Evolutionary conservation across 2,329 filamentous ascomycete genomes (phyloP).

Genomic region (Emergomyces pasteurianus): DNA sequence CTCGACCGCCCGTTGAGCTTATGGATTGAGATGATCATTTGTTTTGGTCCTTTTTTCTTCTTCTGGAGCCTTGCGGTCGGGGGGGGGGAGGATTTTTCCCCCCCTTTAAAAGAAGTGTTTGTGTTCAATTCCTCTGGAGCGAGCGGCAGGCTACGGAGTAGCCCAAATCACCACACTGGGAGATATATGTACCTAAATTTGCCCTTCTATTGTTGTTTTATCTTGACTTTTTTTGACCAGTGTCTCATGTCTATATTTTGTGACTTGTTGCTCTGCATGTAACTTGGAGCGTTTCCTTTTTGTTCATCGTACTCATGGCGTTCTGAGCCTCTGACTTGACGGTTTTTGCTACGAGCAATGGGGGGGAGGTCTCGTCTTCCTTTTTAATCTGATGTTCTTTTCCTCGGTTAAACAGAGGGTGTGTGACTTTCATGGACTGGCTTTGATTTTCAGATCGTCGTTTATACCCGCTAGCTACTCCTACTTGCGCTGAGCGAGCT

Average conservation of each 20-base stretch:
- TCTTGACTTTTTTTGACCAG: neutral
- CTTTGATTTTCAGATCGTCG: too few species aligned
- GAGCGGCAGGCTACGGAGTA: neutral
- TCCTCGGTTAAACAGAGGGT: neutral
- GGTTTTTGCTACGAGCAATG: neutral
- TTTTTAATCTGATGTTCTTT: neutral
- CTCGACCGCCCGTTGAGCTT: slow-evolving; percentile 44
- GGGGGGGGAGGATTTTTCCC: too few species aligned
- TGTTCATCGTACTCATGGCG: neutral
- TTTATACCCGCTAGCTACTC: too few species aligned
- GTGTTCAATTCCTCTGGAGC: neutral
- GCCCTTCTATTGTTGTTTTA: neutral
- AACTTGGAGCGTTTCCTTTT: neutral
- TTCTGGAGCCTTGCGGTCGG: too few species aligned
- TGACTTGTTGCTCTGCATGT: neutral
- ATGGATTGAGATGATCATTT: slow-evolving; percentile 30
- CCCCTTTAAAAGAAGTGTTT: too few species aligned
- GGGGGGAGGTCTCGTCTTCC: neutral
- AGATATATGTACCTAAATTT: neutral
- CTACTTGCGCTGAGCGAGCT: neutral
- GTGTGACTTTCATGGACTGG: neutral
- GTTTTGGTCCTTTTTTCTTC: neutral
- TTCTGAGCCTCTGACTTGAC: neutral
- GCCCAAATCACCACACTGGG: too few species aligned
- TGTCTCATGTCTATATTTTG: too few species aligned